Evolutionary conservation across 129 eudicot genomes (phyloP).

Genomic region (Rutidosis leptorrhynchoides): DNA sequence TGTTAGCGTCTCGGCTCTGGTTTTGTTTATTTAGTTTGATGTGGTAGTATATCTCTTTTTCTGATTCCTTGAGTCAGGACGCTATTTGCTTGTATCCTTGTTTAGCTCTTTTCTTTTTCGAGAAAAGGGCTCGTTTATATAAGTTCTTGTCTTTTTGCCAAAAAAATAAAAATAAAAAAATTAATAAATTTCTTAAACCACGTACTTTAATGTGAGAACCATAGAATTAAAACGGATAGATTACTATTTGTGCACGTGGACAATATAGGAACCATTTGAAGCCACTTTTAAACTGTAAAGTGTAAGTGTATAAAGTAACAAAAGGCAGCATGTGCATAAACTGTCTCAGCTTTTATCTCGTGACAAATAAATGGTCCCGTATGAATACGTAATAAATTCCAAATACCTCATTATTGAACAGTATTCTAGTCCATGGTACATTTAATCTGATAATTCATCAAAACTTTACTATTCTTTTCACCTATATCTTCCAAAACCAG

Average conservation of each 20-base stretch:
- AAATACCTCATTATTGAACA: conserved; percentile 24
- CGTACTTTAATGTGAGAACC: no score
- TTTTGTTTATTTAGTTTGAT: no score
- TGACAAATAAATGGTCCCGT: conserved; percentile 29
- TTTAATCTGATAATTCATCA: conserved; percentile 13
- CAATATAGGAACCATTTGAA: neutral
- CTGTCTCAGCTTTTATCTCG: conserved; percentile 17
- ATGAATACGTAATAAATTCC: conserved; percentile 8
- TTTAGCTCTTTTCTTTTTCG: no score
- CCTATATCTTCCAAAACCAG: conserved; percentile 21
- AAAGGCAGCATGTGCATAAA: conserved; percentile 16
- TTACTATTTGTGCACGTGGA: neutral
- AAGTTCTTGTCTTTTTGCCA: no score
- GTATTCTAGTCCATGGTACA: conserved; percentile 14
- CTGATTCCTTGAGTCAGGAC: no score
- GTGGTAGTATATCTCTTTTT: no score
- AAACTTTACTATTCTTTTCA: conserved; percentile 27
- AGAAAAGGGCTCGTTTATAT: no score
- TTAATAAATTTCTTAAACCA: no score
- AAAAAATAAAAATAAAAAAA: no score
- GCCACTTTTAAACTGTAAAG: neutral
- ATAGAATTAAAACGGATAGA: no score
- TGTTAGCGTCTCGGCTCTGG: no score
- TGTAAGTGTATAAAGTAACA: neutral
- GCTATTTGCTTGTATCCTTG: no score